Percentiles rank a stretch among this genome's conserved stretches.
These are phyloP conservation scores for Epichloe sp. DNA, from an alignment of 2,329 filamentous ascomycete genomes.

Conservation along the genomic window DNA sequence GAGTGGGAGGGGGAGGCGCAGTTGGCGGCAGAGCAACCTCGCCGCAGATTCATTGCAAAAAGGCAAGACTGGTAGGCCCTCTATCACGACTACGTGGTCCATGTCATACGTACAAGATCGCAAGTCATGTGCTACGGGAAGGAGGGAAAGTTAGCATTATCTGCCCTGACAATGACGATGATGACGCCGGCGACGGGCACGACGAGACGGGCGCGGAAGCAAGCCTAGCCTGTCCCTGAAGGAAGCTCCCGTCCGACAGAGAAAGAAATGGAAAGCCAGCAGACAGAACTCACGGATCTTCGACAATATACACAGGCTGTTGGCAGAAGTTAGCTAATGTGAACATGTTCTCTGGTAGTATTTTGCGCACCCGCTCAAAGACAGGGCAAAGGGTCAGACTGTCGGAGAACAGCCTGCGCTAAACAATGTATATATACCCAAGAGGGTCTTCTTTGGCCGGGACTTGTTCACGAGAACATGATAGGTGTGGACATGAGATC, in stretches of 20 bases:
- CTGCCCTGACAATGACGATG: background rate
- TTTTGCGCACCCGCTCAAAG: background rate
- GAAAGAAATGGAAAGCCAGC: background rate
- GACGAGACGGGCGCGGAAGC: background rate
- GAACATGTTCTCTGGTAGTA: background rate
- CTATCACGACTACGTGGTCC: background rate
- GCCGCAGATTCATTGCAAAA: background rate
- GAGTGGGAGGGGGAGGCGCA: background rate
- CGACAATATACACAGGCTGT: constrained; percentile 78
- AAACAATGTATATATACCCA: background rate
- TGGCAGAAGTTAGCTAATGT: background rate
- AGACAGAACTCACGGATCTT: constrained; percentile 65
- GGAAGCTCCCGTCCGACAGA: no score
- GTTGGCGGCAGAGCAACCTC: background rate
- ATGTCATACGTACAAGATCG: constrained; percentile 58
- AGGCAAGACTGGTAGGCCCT: background rate
- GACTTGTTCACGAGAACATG: background rate
- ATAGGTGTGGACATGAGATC: no score
- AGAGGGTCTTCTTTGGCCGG: background rate
- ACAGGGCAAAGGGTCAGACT: background rate
- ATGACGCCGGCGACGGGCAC: background rate
- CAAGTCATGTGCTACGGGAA: constrained; percentile 70
- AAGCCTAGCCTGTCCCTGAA: background rate
- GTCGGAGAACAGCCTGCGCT: background rate
- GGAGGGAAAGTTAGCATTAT: constrained; percentile 8